phyloP scores from a whole-genome alignment of 352 stramenopile genomes.

The Thraustotheca clavata region DNA sequence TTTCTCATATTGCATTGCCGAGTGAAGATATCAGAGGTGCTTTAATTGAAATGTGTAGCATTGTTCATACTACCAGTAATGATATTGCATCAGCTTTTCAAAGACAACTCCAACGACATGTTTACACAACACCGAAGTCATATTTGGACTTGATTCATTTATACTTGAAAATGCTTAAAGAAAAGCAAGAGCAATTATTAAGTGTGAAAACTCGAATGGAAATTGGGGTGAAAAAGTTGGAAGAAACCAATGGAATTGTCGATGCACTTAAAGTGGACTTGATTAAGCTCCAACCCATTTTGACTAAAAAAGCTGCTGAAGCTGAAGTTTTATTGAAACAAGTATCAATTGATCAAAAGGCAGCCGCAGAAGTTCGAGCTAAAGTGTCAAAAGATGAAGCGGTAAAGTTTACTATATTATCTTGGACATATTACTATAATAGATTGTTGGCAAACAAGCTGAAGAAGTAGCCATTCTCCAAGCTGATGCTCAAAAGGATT shows the following conservation, averaged over 20 bases:
- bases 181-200: conserved; percentile 75
- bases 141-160: conserved; percentile 94
- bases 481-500: conserved; percentile 87
- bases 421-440: neutral
- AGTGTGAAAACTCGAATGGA: conserved; percentile 85
- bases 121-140: conserved; percentile 96
- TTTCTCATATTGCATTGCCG: conserved; percentile 72
- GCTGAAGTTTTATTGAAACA: conserved; percentile 88
- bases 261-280: conserved; percentile 89
- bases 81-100: conserved; percentile 84
- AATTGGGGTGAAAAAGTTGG: conserved; percentile 89
- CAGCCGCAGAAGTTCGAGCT: conserved; percentile 81
- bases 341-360: conserved; percentile 89
- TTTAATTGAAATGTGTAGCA: conserved; percentile 88
- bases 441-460: conserved; percentile 80
- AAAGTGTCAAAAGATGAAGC: conserved; percentile 88
- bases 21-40: conserved; percentile 57
- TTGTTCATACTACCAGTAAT: conserved; percentile 89
- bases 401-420: conserved; percentile 8
- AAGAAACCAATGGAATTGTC: conserved; percentile 92
- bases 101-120: conserved; percentile 78
- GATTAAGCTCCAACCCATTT: conserved; percentile 85
- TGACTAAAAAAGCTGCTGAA: conserved; percentile 86
- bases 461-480: conserved; percentile 87
- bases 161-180: conserved; percentile 89